Evolutionary conservation across 2,329 filamentous ascomycete species (phyloP).

Genomic region (Juglanconis oblonga): DNA sequence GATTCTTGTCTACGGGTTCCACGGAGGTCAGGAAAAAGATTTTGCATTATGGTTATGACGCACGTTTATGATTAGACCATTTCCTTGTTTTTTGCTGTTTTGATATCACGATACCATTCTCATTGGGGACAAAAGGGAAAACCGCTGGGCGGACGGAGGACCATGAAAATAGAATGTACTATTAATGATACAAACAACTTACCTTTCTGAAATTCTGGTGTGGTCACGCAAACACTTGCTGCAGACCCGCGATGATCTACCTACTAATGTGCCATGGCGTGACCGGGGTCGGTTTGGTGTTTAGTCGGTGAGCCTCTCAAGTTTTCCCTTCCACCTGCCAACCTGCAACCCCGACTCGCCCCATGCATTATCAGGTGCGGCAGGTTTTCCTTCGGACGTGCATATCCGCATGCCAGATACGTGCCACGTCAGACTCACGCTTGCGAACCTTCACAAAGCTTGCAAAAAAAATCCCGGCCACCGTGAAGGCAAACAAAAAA

Average conservation of each 20-base stretch:
- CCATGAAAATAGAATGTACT: constrained; percentile 13
- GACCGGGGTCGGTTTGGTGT: neutral
- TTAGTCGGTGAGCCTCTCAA: constrained; percentile 11
- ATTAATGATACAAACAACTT: constrained; percentile 4
- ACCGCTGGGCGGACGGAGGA: constrained; percentile 11
- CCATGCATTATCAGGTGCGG: neutral
- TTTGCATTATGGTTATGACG: constrained; percentile 8
- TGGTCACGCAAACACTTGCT: too few relatives aligned
- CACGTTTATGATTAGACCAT: constrained; percentile 4
- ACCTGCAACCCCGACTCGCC: constrained; percentile 1
- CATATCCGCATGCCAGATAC: constrained; percentile 6
- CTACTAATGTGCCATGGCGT: neutral
- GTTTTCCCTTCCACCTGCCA: neutral
- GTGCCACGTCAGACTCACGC: neutral
- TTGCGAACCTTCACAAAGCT: neutral
- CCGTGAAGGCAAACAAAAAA: neutral
- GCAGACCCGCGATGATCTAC: neutral
- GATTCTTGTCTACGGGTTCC: constrained; percentile 1
- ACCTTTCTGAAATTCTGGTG: neutral
- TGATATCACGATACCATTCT: constrained; percentile 15
- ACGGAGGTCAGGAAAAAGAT: constrained; percentile 8
- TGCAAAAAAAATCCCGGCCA: neutral
- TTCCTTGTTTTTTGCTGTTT: neutral
- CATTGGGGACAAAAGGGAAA: constrained; percentile 8
- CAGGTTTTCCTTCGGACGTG: neutral